These are phyloP conservation scores for Hydnomerulius pinastri DNA, from an alignment of 768 basidiomycete genomes.

Conservation along the genomic window DNA sequence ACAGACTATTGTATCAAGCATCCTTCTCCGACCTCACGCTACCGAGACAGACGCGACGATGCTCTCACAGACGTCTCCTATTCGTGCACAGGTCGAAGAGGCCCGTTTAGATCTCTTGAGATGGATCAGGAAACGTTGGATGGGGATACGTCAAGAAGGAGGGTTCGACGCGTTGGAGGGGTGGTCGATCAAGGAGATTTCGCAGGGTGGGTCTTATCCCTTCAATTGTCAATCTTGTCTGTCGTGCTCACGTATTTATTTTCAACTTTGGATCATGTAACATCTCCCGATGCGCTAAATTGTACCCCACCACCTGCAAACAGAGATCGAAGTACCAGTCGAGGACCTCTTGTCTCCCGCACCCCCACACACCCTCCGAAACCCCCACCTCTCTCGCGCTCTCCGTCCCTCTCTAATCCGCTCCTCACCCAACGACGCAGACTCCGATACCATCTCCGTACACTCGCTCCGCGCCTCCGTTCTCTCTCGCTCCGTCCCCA, in stretches of 20 bases:
- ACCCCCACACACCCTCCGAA: constrained; percentile 28
- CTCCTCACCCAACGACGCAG: constrained; percentile 25
- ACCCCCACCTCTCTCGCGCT: constrained; percentile 29
- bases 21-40: constrained; percentile 69
- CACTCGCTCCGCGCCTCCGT: constrained; percentile 50
- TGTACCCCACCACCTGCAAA: neutral
- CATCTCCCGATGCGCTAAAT: too few species aligned
- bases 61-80: constrained; percentile 67
- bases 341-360: constrained; percentile 67
- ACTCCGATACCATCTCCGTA: constrained; percentile 43
- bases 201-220: constrained; percentile 26
- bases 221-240: neutral
- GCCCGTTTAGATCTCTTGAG: constrained; percentile 44
- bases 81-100: constrained; percentile 74
- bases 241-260: neutral
- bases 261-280: too few species aligned
- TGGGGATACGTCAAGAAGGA: constrained; percentile 68
- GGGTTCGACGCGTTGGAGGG: constrained; percentile 83
- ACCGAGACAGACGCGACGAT: constrained; percentile 60
- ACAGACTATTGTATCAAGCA: constrained; percentile 70
- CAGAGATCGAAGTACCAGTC: constrained; percentile 79
- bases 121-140: constrained; percentile 82
- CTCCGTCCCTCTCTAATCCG: constrained; percentile 31
- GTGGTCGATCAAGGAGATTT: constrained; percentile 88
- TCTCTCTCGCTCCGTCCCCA: constrained; percentile 35